Evolutionary conservation across 2,329 filamentous ascomycete genomes (phyloP).

Genomic region (Penicillium sp.): DNA sequence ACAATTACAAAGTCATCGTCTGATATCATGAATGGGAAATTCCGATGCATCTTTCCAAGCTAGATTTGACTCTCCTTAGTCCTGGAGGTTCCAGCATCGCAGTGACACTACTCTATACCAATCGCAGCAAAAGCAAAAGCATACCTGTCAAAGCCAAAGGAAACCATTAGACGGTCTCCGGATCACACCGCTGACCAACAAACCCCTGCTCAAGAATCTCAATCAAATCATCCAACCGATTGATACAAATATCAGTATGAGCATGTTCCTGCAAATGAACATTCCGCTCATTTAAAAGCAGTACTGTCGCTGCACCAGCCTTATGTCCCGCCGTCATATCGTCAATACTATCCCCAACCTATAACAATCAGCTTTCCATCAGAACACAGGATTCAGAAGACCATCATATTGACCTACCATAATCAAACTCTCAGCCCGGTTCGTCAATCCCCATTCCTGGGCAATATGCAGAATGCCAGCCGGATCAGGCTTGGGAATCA

Average conservation of each 20-base stretch:
- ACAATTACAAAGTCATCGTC: neutral
- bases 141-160: neutral
- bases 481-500: constrained; percentile 76
- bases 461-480: constrained; percentile 88
- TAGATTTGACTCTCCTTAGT: neutral
- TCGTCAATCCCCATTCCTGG: constrained; percentile 65
- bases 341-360: constrained; percentile 76
- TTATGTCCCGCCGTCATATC: constrained; percentile 85
- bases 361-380: constrained; percentile 8
- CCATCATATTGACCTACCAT: constrained; percentile 30
- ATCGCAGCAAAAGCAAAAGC: neutral
- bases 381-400: neutral
- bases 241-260: constrained; percentile 74
- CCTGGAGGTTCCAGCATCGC: neutral
- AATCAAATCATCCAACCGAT: constrained; percentile 72
- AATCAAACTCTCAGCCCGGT: constrained; percentile 43
- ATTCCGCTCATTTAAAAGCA: constrained; percentile 84
- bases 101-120: neutral
- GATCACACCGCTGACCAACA: constrained; percentile 45
- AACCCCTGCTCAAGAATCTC: constrained; percentile 74
- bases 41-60: neutral
- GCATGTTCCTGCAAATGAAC: constrained; percentile 66
- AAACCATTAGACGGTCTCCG: constrained; percentile 11
- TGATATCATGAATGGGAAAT: neutral
- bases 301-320: constrained; percentile 86